Percentiles rank a stretch among this genome's conserved stretches.
phyloP scores from a whole-genome alignment of 2,329 filamentous ascomycete species.

The Gaeumannomyces tritici region DNA sequence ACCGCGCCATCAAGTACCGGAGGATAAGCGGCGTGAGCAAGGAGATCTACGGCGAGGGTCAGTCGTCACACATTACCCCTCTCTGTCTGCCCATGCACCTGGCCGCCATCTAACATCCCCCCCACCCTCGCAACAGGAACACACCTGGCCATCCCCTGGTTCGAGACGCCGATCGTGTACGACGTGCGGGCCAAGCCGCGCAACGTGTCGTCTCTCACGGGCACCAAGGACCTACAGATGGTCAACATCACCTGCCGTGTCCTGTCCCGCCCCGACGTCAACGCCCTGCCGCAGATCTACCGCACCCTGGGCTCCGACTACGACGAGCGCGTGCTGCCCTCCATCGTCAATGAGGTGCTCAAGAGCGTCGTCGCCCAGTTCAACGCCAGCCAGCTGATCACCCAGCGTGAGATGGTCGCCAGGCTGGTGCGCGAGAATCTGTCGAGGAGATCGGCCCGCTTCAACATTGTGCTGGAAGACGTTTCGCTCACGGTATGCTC shows the following conservation, averaged over 20 bases:
- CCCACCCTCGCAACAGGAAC: slow-evolving; percentile 52
- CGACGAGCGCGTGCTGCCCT: slow-evolving; percentile 91
- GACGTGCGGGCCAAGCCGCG: slow-evolving; percentile 96
- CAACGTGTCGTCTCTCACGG: slow-evolving; percentile 92
- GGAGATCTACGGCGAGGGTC: slow-evolving; percentile 94
- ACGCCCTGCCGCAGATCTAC: slow-evolving; percentile 92
- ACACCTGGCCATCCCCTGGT: slow-evolving; percentile 89
- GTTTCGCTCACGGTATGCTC: slow-evolving; percentile 77
- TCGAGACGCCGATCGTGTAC: slow-evolving; percentile 94
- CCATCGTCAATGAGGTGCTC: slow-evolving; percentile 96
- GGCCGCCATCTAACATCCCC: not conserved
- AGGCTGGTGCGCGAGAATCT: slow-evolving; percentile 88
- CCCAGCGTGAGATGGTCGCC: slow-evolving; percentile 95
- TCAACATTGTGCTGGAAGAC: slow-evolving; percentile 96
- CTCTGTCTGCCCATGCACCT: not conserved
- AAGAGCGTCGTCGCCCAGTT: slow-evolving; percentile 99
- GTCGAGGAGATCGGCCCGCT: slow-evolving; percentile 79
- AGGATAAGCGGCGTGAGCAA: slow-evolving; percentile 86
- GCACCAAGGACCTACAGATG: slow-evolving; percentile 99
- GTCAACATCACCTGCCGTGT: slow-evolving; percentile 99
- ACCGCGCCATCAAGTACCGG: slow-evolving; percentile 97
- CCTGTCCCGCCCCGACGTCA: slow-evolving; percentile 79
- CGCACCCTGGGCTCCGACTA: slow-evolving; percentile 91
- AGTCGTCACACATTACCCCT: slow-evolving; percentile 10
- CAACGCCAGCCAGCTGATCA: slow-evolving; percentile 96